These are phyloP conservation scores for Endocalyx cinctus DNA, from an alignment of 2,329 filamentous ascomycete species.

Conservation along the genomic window DNA sequence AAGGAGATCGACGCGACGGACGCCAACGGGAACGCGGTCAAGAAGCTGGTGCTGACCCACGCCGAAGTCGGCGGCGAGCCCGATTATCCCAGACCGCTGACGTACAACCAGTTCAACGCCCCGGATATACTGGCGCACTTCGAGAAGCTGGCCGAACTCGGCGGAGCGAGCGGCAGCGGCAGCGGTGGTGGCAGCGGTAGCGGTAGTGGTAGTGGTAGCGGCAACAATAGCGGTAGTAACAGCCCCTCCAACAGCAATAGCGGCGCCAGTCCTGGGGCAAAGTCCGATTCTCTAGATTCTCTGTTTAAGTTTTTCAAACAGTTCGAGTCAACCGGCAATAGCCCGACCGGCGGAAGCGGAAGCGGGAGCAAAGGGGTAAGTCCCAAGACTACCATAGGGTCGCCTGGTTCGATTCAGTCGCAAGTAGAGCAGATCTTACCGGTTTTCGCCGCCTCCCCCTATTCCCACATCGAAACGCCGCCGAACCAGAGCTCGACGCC, in stretches of 20 bases:
- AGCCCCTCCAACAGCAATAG: neutral
- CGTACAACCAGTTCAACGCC: constrained; percentile 1
- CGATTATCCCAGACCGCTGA: constrained; percentile 1
- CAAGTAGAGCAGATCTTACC: no score
- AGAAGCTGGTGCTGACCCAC: neutral
- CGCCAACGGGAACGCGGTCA: neutral
- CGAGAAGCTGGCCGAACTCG: constrained; percentile 4
- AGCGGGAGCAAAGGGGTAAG: no score
- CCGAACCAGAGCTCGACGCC: no score
- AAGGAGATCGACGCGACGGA: neutral
- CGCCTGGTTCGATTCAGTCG: no score
- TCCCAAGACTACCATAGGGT: no score
- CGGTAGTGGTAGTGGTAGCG: constrained; percentile 3
- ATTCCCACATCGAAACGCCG: no score
- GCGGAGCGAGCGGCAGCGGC: constrained; percentile 3
- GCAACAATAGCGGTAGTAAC: constrained; percentile 1
- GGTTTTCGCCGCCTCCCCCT: no score
- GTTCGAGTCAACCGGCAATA: neutral
- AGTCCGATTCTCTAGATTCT: no score
- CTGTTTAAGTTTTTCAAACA: no score
- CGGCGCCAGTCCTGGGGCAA: neutral
- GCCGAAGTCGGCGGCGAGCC: constrained; percentile 1
- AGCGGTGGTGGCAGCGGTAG: constrained; percentile 1
- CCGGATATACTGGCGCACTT: constrained; percentile 6
- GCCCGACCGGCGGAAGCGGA: no score